Evolutionary conservation across 2,329 filamentous ascomycete genomes (phyloP).

Genomic region (Tolypocladium ophioglossoides): DNA sequence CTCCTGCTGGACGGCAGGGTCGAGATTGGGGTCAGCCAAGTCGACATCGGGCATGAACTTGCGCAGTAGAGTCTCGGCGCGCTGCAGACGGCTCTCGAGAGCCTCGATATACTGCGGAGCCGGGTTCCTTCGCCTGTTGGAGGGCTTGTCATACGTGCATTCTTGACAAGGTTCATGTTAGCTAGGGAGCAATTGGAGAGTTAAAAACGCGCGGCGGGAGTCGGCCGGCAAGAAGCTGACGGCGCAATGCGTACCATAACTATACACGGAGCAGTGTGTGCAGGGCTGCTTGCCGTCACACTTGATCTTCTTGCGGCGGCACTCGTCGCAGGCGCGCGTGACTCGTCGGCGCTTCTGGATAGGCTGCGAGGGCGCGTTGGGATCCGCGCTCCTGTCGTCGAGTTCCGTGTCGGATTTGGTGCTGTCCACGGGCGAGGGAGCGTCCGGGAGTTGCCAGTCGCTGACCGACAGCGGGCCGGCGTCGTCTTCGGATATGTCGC

Average conservation of each 20-base stretch:
- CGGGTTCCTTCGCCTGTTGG: constrained; percentile 80
- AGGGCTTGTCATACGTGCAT: constrained; percentile 92
- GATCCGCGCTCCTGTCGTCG: constrained; percentile 22
- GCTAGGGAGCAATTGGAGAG: not conserved
- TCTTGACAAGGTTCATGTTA: constrained; percentile 40
- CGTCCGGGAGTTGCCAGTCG: constrained; percentile 24
- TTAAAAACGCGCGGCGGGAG: not conserved
- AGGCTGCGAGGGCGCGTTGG: constrained; percentile 37
- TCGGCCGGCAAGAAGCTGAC: not conserved
- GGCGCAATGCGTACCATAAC: constrained; percentile 61
- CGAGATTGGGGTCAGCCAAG: constrained; percentile 73
- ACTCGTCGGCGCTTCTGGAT: constrained; percentile 70
- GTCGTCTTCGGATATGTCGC: constrained; percentile 34
- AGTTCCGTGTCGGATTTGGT: constrained; percentile 30
- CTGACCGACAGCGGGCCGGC: constrained; percentile 22
- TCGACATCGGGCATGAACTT: constrained; percentile 77
- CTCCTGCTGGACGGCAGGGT: constrained; percentile 65
- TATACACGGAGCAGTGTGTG: constrained; percentile 96
- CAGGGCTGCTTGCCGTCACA: constrained; percentile 81
- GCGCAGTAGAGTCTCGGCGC: constrained; percentile 69
- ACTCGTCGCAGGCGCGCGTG: constrained; percentile 73
- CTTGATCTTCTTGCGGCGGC: constrained; percentile 78
- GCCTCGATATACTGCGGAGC: constrained; percentile 90
- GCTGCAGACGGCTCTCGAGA: constrained; percentile 70
- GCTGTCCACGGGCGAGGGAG: constrained; percentile 31